These are phyloP conservation scores for Ambispora gerdemannii DNA, from an alignment of 192 early-diverging fungal genomes.

Conservation along the genomic window DNA sequence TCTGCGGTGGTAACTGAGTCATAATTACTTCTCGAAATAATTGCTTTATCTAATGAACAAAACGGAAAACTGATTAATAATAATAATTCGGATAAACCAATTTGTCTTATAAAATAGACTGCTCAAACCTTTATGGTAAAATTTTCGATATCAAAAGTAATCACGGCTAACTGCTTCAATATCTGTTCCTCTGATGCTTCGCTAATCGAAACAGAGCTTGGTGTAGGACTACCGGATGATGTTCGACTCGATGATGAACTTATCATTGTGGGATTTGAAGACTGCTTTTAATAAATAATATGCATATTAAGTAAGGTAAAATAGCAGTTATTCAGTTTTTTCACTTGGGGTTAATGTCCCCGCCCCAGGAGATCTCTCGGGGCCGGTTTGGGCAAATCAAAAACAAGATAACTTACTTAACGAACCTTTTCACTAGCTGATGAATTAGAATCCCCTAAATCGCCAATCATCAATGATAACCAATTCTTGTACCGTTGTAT, in stretches of 20 bases:
- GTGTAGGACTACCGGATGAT: slow-evolving; percentile 2
- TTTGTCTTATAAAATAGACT: neutral
- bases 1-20: slow-evolving; percentile 42
- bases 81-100: neutral
- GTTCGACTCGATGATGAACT: slow-evolving; percentile 20
- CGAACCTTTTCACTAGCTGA: no score
- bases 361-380: no score
- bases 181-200: slow-evolving; percentile 31
- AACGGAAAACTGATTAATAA: neutral
- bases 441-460: no score
- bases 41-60: slow-evolving; percentile 30
- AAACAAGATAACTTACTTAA: no score
- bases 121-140: slow-evolving; percentile 29
- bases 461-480: neutral
- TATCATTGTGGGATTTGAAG: slow-evolving; percentile 32
- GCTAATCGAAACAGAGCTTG: slow-evolving; percentile 15
- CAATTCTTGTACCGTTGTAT: slow-evolving; percentile 27
- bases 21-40: slow-evolving; percentile 39
- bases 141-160: slow-evolving; percentile 43
- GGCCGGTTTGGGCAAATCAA: no score
- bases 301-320: no score
- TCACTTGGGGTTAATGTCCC: no score
- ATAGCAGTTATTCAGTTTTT: no score
- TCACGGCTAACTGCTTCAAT: slow-evolving; percentile 41
- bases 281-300: no score